Evolutionary conservation across 805 yeast genomes (phyloP).

Genomic region (Yamadazyma paraphyllophila): DNA sequence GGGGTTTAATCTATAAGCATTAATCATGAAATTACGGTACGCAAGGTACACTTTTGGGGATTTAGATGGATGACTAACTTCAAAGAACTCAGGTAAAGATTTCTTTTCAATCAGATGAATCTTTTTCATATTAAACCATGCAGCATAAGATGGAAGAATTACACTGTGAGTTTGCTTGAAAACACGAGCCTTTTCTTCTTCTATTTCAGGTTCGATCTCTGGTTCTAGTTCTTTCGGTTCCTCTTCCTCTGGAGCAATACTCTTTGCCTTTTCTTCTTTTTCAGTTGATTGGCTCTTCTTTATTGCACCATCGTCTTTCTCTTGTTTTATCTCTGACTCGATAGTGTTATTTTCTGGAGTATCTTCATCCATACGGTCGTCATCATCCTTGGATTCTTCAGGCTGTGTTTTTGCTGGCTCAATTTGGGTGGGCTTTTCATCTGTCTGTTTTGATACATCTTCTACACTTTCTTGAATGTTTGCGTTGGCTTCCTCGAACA

Average conservation of each 20-base stretch:
- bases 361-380: background rate
- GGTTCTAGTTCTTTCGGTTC: constrained; percentile 5
- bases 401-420: background rate
- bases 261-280: constrained; percentile 2
- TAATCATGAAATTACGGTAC: constrained; percentile 85
- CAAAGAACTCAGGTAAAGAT: constrained; percentile 86
- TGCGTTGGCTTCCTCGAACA: background rate
- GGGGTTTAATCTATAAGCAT: constrained; percentile 84
- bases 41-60: constrained; percentile 78
- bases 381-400: background rate
- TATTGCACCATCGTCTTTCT: background rate
- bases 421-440: background rate
- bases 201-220: constrained; percentile 13
- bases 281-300: background rate
- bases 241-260: constrained; percentile 16
- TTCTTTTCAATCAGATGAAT: constrained; percentile 77
- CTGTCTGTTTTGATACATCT: background rate
- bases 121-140: constrained; percentile 77
- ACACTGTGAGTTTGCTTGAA: constrained; percentile 74
- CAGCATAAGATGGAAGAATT: constrained; percentile 80
- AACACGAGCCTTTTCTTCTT: constrained; percentile 17
- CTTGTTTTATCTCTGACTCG: background rate
- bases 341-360: background rate
- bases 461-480: background rate
- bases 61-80: constrained; percentile 66